Evolutionary conservation across 1,284 basidiomycete genomes (phyloP), one percentile per base, ranked within the genome.

Genomic region (Thelephora terrestris): DNA sequence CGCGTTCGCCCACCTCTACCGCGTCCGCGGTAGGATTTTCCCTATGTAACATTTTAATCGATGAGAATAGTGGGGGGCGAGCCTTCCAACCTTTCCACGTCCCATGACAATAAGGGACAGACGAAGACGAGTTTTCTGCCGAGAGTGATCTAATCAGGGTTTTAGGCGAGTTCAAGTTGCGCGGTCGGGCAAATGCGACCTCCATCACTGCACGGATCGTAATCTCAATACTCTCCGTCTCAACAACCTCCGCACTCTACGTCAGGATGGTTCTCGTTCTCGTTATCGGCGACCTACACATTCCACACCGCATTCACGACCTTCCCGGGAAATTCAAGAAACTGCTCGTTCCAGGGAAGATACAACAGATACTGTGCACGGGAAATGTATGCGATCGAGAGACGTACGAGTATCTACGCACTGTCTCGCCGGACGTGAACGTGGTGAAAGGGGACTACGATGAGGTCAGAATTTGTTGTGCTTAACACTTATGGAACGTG

Each of bases 341-440:
- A 64, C 83, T 99, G 0, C 75, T 99, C 0, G 92, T 94, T 2
- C 83, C 95, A 9, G 95, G 96, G 34, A 99, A 99, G 70, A 99
- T 99, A 37, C 91, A 95, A 55, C 95, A 99, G 67, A 96, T 99
- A 53, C 76, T 99, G 29, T 96, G 93, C 64, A 99, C 95, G 0
- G 96, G 95, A 44, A 99, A 99, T 63, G 85, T 98, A 12, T 96
- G 92, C 64, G 96, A 99, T 70, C 85, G 87, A 58, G 95, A 97
- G 68, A 99, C 95, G 10, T 92, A 88, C 61, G 95, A 98, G 60
- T 99, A 97, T 68, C 74, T 99, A n/a, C 75, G 91, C 50, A 92
- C 90, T n/a, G 88, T 99, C 20, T 86, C 91, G n/a, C 84, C 88
- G 7, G 96, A 98, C 60, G 88, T 99, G 5, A 79, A 91, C 58